Evolutionary conservation across 768 basidiomycete genomes (phyloP), one percentile per base, ranked within the genome.

Genomic region (Hysterangium stoloniferum): DNA sequence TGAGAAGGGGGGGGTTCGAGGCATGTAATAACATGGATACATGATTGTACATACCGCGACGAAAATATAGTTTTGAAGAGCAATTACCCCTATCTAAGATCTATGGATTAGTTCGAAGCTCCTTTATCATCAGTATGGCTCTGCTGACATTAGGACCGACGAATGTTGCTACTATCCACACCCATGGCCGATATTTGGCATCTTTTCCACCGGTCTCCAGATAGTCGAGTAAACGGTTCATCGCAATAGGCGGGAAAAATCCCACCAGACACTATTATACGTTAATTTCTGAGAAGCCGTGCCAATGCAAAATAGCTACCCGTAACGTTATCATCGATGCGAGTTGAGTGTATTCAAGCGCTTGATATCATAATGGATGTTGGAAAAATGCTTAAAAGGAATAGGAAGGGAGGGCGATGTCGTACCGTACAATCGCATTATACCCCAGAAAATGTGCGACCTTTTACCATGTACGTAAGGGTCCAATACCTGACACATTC

Each of bases 391-490:
- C 31, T 19, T 6, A 25, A 8, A 35, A 48, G 17, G 49, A 52
- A 49, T 20, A 4, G 17, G 9, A 22, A n/a, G n/a, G n/a, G n/a
- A n/a, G n/a, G n/a, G n/a, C n/a, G 4, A 46, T 12, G 4, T 20
- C 28, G 7, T 47, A 45, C 50, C 54, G 48, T 57, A 64, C 7
- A 66, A 62, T 12, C 66, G 62, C 52, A 75, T 55, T 27, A 82
- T 57, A 12, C 74, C 69, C 52, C 69, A 71, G 54, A 78, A 69
- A 5, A 81, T 45, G 57, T 78, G 73, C 3, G 70, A 57, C 28
- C 61, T 66, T 53, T 69, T 71, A 1, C 66, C 60, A 4, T 70
- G 71, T 28, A 59, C 56, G 48, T 68, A 67, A 13, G 68, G 60
- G 59, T 78, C 75, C 40, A 37, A 6, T 25, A 49, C 13, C 35